Conservation (phyloP, 129 eudicot genomes). For the Apium graveolens region DNA sequence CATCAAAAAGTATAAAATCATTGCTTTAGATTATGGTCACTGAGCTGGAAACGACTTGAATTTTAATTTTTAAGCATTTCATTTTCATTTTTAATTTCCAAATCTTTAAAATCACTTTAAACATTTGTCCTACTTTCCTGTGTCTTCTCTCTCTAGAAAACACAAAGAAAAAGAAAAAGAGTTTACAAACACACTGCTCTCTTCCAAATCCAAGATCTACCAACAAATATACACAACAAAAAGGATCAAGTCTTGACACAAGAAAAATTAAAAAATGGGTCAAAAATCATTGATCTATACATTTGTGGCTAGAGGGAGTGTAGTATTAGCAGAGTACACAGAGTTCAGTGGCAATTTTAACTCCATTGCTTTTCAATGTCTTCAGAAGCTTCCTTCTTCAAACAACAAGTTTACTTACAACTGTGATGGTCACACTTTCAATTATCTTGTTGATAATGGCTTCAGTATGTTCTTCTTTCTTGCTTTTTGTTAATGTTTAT, state of each 20-base stretch:
- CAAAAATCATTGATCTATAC: constrained; percentile 44
- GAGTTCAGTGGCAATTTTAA: constrained; percentile 50
- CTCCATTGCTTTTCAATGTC: constrained; percentile 44
- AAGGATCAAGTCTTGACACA: background rate
- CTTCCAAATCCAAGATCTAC: background rate
- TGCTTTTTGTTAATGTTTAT: background rate
- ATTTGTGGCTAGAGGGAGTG: constrained; percentile 44
- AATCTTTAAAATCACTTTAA: background rate
- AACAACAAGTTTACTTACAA: constrained; percentile 47
- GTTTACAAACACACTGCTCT: background rate
- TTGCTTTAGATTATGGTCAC: background rate
- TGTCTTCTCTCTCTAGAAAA: background rate
- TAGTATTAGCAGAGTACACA: constrained; percentile 37
- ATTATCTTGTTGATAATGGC: constrained; percentile 42
- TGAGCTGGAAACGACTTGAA: background rate
- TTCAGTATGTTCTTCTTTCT: constrained; percentile 25
- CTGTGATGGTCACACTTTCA: constrained; percentile 41
- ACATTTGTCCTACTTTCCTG: background rate
- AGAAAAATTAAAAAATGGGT: background rate
- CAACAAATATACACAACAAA: background rate
- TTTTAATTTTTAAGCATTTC: too few relatives aligned
- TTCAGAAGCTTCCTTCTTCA: constrained; percentile 43
- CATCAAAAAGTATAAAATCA: too few relatives aligned
- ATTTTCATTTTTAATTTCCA: too few relatives aligned
- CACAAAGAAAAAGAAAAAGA: background rate